Evolutionary conservation across 768 basidiomycete species (phyloP).

Genomic region (Filobasidium floriforme): DNA sequence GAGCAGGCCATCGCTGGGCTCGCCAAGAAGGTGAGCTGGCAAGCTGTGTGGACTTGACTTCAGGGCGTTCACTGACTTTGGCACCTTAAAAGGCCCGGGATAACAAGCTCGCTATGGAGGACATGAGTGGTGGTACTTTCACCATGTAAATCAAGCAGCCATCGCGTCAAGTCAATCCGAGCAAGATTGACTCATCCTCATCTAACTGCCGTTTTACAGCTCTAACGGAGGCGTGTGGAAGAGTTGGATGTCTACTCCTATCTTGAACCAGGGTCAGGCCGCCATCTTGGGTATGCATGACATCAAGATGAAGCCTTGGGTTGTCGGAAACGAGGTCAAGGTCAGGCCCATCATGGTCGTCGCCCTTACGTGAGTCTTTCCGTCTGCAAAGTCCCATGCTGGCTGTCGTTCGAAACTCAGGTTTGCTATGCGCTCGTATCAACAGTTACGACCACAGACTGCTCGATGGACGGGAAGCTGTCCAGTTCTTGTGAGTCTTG

Average conservation of each 20-base stretch:
- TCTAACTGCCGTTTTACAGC: constrained; percentile 47
- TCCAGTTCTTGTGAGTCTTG: constrained; percentile 77
- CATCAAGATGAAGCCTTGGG: constrained; percentile 83
- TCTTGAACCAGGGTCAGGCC: constrained; percentile 38
- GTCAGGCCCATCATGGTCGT: constrained; percentile 96
- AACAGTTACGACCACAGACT: constrained; percentile 91
- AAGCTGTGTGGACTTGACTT: neutral
- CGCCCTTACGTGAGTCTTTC: constrained; percentile 30
- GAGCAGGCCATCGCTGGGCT: constrained; percentile 85
- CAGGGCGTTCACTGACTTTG: neutral
- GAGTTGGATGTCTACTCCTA: neutral
- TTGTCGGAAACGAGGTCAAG: constrained; percentile 89
- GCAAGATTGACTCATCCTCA: neutral
- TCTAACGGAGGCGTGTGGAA: constrained; percentile 89
- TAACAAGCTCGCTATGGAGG: constrained; percentile 88
- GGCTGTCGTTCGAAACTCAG: neutral
- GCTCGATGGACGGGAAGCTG: constrained; percentile 89
- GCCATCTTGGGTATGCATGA: constrained; percentile 96
- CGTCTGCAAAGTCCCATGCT: constrained; percentile 17
- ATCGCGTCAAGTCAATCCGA: neutral
- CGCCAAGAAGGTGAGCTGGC: constrained; percentile 62
- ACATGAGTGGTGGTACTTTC: constrained; percentile 98
- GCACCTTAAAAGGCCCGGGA: constrained; percentile 58
- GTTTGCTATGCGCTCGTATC: constrained; percentile 46
- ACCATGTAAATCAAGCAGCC: constrained; percentile 62